These are phyloP conservation scores for Nemania abortiva DNA, from an alignment of 2,329 filamentous ascomycete genomes.

Conservation along the genomic window DNA sequence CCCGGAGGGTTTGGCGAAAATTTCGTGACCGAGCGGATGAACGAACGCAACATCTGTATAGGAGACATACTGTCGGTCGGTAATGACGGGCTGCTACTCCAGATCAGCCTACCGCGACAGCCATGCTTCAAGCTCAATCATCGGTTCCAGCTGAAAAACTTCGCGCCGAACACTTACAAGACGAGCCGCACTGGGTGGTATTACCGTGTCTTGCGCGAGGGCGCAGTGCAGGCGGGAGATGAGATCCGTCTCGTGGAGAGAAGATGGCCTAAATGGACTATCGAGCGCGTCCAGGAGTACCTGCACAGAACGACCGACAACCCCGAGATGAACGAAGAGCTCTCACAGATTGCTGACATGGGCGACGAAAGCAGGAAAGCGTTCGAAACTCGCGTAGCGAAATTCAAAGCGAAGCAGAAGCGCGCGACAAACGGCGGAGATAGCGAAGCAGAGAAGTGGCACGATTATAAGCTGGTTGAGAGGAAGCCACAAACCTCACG, in stretches of 20 bases:
- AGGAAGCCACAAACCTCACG: conserved; percentile 64
- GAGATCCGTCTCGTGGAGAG: conserved; percentile 67
- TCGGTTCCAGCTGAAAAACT: conserved; percentile 72
- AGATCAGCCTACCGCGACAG: conserved; percentile 71
- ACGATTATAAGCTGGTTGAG: conserved; percentile 61
- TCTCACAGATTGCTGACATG: conserved; percentile 64
- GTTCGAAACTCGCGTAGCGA: conserved; percentile 66
- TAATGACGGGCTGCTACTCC: conserved; percentile 62
- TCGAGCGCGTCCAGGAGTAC: conserved; percentile 73
- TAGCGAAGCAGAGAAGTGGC: conserved; percentile 54
- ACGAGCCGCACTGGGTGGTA: conserved; percentile 74
- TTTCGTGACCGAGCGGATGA: conserved; percentile 67
- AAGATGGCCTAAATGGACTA: conserved; percentile 69
- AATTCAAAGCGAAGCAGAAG: conserved; percentile 53
- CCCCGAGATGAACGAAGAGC: conserved; percentile 63
- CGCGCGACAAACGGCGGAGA: conserved; percentile 40
- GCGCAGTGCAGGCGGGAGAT: conserved; percentile 67
- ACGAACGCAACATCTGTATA: conserved; percentile 74
- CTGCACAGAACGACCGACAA: conserved; percentile 67
- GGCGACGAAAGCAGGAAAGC: conserved; percentile 61
- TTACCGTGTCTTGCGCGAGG: conserved; percentile 70
- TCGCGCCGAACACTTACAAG: conserved; percentile 69
- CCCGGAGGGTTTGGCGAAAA: conserved; percentile 75
- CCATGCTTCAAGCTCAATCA: conserved; percentile 79
- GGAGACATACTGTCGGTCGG: conserved; percentile 66